A percentile compares a stretch with the other conserved stretches of the same genome.
Evolutionary conservation across 148 eudicot species (phyloP).

Genomic region (Euryodendron excelsum): DNA sequence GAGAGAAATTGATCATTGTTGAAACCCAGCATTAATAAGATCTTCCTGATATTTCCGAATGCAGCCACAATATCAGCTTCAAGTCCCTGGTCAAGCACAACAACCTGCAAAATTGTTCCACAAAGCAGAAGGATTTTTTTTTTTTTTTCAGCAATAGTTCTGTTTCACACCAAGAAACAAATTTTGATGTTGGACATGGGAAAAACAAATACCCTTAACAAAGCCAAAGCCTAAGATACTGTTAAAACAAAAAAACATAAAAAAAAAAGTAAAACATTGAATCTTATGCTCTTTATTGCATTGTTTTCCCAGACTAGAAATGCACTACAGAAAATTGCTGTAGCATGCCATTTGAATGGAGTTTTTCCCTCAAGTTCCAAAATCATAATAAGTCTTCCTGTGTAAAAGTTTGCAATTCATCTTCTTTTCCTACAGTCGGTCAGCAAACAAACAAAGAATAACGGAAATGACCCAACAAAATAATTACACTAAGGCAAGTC

Average conservation of each 20-base stretch:
- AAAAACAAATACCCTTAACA: conserved; percentile 60
- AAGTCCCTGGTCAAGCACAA: conserved; percentile 90
- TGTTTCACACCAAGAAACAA: not conserved
- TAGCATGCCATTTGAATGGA: not conserved
- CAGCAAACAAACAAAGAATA: not conserved
- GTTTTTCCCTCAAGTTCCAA: not conserved
- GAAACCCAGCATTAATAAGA: conserved; percentile 70
- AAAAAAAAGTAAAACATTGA: not conserved
- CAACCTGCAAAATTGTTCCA: conserved; percentile 52
- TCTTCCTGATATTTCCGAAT: conserved; percentile 79
- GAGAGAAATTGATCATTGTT: conserved; percentile 66
- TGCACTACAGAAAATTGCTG: too few relatives aligned
- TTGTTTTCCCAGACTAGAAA: not conserved
- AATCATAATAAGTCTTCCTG: not conserved
- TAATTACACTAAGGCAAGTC: not conserved
- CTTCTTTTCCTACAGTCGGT: not conserved
- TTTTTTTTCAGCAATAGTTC: too few relatives aligned
- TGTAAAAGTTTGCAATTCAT: not conserved
- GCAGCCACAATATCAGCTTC: conserved; percentile 74
- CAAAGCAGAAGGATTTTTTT: not conserved
- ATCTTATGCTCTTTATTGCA: not conserved
- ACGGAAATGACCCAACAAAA: not conserved
- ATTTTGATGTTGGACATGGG: not conserved
- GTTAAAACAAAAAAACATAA: too few relatives aligned
- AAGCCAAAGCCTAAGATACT: too few relatives aligned